Evolutionary conservation across 805 yeast species (phyloP).

Genomic region (Candida patagonica): DNA sequence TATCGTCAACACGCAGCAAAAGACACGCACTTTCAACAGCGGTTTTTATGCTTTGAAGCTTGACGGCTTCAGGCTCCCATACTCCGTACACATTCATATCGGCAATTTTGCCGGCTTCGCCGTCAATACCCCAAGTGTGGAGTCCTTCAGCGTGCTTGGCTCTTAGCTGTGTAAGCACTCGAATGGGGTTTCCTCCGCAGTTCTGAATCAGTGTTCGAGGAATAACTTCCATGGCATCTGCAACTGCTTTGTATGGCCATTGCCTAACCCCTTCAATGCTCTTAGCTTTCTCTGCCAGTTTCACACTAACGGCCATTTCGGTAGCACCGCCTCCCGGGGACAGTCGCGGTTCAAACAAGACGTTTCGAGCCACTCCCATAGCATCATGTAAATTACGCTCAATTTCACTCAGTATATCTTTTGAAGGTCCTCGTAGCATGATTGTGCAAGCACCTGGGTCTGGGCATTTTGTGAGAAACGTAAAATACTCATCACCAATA

Average conservation of each 20-base stretch:
- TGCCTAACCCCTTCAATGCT: slow-evolving; percentile 89
- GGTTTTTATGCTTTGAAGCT: slow-evolving; percentile 95
- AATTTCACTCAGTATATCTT: slow-evolving; percentile 91
- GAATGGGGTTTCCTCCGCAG: slow-evolving; percentile 94
- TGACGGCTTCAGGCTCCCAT: slow-evolving; percentile 99
- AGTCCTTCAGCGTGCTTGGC: slow-evolving; percentile 93
- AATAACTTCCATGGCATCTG: slow-evolving; percentile 97
- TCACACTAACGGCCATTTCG: slow-evolving; percentile 94
- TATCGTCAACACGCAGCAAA: slow-evolving; percentile 92
- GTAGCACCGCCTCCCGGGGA: slow-evolving; percentile 99
- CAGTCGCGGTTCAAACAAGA: slow-evolving; percentile 85
- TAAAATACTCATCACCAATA: slow-evolving; percentile 95
- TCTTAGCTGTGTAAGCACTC: slow-evolving; percentile 80
- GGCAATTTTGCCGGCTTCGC: slow-evolving; percentile 86
- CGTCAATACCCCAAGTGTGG: slow-evolving; percentile 84
- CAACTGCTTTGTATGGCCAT: slow-evolving; percentile 98
- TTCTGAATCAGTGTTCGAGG: slow-evolving; percentile 96
- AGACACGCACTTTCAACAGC: slow-evolving; percentile 95
- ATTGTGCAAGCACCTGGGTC: slow-evolving; percentile 92
- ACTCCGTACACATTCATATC: slow-evolving; percentile 95
- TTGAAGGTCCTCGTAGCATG: slow-evolving; percentile 89
- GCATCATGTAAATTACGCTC: slow-evolving; percentile 98
- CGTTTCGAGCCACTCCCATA: slow-evolving; percentile 94
- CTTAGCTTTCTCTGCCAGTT: slow-evolving; percentile 82
- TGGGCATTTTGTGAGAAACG: slow-evolving; percentile 70